Percentiles rank a stretch among this genome's conserved stretches.
These are phyloP conservation scores for Oropetium thomaeum DNA, from an alignment of 176 grass and related monocot species.

Conservation along the genomic window DNA sequence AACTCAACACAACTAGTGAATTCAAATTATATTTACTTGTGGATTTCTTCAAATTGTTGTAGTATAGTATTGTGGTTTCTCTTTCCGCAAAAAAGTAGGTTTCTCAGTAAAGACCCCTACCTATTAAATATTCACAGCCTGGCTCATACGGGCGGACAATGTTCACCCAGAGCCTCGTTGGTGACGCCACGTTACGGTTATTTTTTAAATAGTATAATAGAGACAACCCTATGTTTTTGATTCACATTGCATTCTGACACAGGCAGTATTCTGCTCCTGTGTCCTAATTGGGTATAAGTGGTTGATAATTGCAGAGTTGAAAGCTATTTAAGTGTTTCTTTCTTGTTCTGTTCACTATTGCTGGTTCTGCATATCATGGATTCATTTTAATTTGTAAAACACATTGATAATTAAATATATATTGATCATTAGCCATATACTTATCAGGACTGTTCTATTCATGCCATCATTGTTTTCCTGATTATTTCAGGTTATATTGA, in stretches of 20 bases:
- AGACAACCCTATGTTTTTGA: too few species aligned
- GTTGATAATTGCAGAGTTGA: background rate
- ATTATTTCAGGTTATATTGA: slow-evolving; percentile 88
- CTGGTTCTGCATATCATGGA: background rate
- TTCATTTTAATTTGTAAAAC: slow-evolving; percentile 8
- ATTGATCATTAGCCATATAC: background rate
- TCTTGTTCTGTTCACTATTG: background rate
- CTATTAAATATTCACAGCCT: too few species aligned
- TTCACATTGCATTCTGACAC: background rate
- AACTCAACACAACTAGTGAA: too few species aligned
- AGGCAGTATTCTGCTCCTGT: background rate
- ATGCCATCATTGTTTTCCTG: slow-evolving; percentile 13
- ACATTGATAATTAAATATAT: background rate
- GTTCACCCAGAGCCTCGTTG: too few species aligned
- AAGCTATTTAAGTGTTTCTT: background rate
- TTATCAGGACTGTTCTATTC: background rate
- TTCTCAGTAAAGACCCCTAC: too few species aligned
- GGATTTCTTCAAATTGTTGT: too few species aligned
- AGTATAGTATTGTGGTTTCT: too few species aligned
- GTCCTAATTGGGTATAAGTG: background rate
- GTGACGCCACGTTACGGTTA: too few species aligned
- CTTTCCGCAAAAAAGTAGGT: too few species aligned
- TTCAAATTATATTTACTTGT: too few species aligned
- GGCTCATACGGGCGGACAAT: too few species aligned
- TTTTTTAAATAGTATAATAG: too few species aligned